Conservation (phyloP, 495 filamentous ascomycete genomes). For the Trichoderma orchidacearum region DNA sequence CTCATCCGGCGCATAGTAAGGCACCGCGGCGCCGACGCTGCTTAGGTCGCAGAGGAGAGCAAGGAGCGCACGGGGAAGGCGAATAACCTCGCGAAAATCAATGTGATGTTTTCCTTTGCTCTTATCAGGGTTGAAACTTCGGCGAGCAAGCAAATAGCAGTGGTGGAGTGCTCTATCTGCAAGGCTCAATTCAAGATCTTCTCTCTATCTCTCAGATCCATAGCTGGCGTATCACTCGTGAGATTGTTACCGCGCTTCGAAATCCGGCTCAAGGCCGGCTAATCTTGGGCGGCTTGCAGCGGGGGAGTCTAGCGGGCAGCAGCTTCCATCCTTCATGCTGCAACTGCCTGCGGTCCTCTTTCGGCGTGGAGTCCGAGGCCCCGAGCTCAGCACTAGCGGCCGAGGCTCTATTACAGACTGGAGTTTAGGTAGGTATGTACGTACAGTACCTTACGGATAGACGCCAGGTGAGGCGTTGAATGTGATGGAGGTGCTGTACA, state of each 20-base stretch:
- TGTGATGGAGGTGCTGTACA: too few relatives aligned
- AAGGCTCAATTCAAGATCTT: too few relatives aligned
- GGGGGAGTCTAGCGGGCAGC: neutral
- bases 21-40: neutral
- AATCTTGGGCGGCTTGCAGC: neutral
- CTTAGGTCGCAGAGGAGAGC: neutral
- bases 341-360: neutral
- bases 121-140: too few relatives aligned
- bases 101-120: neutral
- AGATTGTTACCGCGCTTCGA: neutral
- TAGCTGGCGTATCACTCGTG: neutral
- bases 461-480: too few relatives aligned
- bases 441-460: too few relatives aligned
- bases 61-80: neutral
- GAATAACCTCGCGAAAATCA: neutral
- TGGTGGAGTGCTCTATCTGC: too few relatives aligned
- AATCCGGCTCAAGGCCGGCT: neutral
- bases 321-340: neutral
- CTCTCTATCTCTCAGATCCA: neutral
- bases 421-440: too few relatives aligned
- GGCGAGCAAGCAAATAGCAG: too few relatives aligned
- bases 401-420: too few relatives aligned
- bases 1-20: neutral
- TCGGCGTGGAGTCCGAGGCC: too few relatives aligned
- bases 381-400: too few relatives aligned